Conservation (phyloP, 495 filamentous ascomycete genomes). For the Penicillium coprophilum region DNA sequence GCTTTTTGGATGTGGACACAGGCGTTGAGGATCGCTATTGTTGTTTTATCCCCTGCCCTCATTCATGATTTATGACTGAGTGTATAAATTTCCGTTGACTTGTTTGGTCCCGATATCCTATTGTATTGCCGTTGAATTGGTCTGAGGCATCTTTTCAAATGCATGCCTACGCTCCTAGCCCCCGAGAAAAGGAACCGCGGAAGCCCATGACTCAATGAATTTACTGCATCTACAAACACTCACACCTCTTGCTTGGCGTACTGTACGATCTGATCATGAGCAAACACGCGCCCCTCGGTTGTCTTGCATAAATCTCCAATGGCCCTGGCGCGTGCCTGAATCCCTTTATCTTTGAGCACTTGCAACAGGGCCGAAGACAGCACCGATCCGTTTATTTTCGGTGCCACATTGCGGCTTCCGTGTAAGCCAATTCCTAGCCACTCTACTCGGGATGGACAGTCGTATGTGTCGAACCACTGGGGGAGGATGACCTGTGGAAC, state of each 20-base stretch:
- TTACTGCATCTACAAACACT: constrained; percentile 1
- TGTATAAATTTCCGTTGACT: not conserved
- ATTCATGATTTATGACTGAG: not conserved
- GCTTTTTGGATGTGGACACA: not conserved
- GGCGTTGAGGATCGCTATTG: not conserved
- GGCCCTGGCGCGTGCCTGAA: constrained; percentile 14
- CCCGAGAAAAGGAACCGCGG: not conserved
- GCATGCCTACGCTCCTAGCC: not conserved
- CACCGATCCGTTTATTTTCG: constrained; percentile 31
- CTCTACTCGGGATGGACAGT: constrained; percentile 48
- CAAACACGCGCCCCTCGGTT: constrained; percentile 23
- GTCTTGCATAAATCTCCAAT: constrained; percentile 21
- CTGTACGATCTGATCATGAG: constrained; percentile 26
- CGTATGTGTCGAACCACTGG: constrained; percentile 52
- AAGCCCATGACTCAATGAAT: not conserved
- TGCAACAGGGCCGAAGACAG: constrained; percentile 32
- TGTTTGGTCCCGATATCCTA: not conserved
- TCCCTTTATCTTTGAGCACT: constrained; percentile 27
- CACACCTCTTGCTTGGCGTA: constrained; percentile 10
- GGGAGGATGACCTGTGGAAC: constrained; percentile 53
- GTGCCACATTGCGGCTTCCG: constrained; percentile 39
- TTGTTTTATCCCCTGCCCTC: not conserved
- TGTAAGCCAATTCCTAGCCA: constrained; percentile 51
- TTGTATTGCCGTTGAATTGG: not conserved
- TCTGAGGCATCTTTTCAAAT: not conserved